Percentiles rank a stretch among this genome's conserved stretches.
Conservation (phyloP, 1,284 basidiomycete genomes). For the Ustilago vetiveriae region DNA sequence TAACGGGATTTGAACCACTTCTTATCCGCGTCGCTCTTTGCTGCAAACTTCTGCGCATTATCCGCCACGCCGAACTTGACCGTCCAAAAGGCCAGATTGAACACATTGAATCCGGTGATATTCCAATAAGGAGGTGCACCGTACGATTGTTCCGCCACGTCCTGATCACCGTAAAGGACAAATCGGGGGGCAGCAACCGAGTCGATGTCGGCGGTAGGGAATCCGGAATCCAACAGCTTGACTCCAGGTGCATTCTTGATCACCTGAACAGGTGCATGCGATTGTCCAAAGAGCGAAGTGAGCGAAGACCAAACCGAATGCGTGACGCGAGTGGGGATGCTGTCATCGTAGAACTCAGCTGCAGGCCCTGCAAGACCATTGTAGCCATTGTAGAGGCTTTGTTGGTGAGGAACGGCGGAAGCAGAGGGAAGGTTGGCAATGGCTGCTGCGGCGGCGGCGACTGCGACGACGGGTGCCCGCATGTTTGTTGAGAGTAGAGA, state of each 20-base stretch:
- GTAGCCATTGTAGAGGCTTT: conserved; percentile 39
- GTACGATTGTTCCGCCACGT: conserved; percentile 32
- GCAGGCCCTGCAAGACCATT: conserved; percentile 27
- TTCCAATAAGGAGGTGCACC: conserved; percentile 41
- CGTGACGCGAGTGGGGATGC: conserved; percentile 36
- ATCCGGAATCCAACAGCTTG: conserved; percentile 35
- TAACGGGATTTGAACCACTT: conserved; percentile 67
- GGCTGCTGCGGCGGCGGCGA: conserved; percentile 18
- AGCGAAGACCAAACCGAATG: conserved; percentile 29
- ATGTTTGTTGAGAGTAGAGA: too few relatives aligned
- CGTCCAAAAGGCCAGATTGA: conserved; percentile 71
- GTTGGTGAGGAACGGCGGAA: conserved; percentile 33
- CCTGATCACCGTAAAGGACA: conserved; percentile 46
- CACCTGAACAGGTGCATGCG: conserved; percentile 19
- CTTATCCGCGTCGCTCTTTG: conserved; percentile 38
- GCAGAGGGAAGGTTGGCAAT: conserved; percentile 19
- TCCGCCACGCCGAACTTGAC: conserved; percentile 64
- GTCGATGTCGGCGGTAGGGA: conserved; percentile 41
- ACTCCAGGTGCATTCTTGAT: conserved; percentile 33
- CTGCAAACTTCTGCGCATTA: conserved; percentile 56
- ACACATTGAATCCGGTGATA: conserved; percentile 66
- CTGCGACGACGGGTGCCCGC: background rate
- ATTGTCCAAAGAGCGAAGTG: conserved; percentile 28
- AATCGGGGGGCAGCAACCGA: conserved; percentile 35
- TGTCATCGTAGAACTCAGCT: conserved; percentile 44